Conservation (phyloP, 2,329 filamentous ascomycete species). For the Aschersonia sp. region DNA sequence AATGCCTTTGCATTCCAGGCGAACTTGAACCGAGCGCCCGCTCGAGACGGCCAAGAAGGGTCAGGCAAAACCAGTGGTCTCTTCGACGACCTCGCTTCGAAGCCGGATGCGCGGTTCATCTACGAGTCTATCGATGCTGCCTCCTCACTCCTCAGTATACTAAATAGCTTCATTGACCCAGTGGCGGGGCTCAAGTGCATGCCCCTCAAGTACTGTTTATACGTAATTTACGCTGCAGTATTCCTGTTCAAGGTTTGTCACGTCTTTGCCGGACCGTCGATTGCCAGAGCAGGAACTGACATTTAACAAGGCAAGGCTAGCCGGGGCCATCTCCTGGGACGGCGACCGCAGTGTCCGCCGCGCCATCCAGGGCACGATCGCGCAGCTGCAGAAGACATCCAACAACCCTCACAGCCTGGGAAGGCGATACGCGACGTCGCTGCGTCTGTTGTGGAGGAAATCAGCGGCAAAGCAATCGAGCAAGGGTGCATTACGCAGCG, state of each 20-base stretch:
- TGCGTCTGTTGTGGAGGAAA: constrained; percentile 44
- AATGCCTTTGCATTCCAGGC: constrained; percentile 67
- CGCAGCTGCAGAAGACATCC: constrained; percentile 43
- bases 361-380: constrained; percentile 42
- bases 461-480: constrained; percentile 7
- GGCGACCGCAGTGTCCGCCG: constrained; percentile 40
- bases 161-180: constrained; percentile 45
- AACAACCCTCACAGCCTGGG: constrained; percentile 43
- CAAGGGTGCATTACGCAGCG: constrained; percentile 2
- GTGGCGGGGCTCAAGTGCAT: constrained; percentile 45
- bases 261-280: background rate
- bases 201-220: constrained; percentile 49
- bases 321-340: constrained; percentile 40
- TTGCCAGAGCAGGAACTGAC: no score
- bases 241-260: constrained; percentile 46
- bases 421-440: constrained; percentile 43
- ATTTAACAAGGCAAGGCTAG: constrained; percentile 31
- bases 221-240: constrained; percentile 46
- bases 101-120: constrained; percentile 50
- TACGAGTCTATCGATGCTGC: constrained; percentile 52
- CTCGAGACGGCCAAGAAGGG: constrained; percentile 16
- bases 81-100: constrained; percentile 40
- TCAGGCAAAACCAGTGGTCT: constrained; percentile 20
- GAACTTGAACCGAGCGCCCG: constrained; percentile 36
- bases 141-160: constrained; percentile 42